Base-by-base conservation (phyloP, 352 stramenopile species). In the Globisporangium nunn region DNA sequence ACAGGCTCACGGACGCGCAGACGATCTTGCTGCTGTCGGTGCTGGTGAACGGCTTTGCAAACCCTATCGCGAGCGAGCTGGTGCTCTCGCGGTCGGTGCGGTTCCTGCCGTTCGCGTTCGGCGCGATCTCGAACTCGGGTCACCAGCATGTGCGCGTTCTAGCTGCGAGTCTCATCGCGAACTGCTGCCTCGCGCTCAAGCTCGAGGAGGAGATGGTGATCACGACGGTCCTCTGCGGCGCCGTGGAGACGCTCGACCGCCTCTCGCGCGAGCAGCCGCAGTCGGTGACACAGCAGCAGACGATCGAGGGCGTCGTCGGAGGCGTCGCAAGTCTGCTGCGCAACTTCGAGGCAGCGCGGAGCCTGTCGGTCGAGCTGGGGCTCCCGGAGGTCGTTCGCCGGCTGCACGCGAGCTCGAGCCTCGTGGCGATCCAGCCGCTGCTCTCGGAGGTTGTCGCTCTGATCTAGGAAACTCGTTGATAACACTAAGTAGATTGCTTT, bases 101-200 rank as follows among this genome's bases (percentile, higher is more conserved):
- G 15, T 85, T 87, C 52, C 57, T 93, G 14, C 76, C 82, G 28
- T 88, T 91, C 52, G 76, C 87, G 39, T 93, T 90, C 59, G 56
- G 64, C 2, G 63, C 66, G 12, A 80, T 90, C 52, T 66, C 72
- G 2, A 71, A 77, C 40, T 70, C 73, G 23, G 56, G 62, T 0
- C 64, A 66, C 28, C 56, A 74, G 41, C 68, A 87, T 33, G 54
- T 75, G 53, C 71, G 78, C 28, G 63, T 87, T 28, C 56, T 93
- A 17, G 76, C 78, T 28, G 73, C 78, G 33, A 72, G 72, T 46
- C 61, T 91, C 29, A 72, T 93, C 37, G 73, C 75, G 64, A 93
- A 93, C 56, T 88, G 79, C 64, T 88, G 74, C 50, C 63, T 86
- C 44, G 72, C 78, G 17, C 70, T 88, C 48, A 61, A 78, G 44